Evolutionary conservation across 2,329 filamentous ascomycete genomes (phyloP).

Genomic region (Emydomyces testavorans): DNA sequence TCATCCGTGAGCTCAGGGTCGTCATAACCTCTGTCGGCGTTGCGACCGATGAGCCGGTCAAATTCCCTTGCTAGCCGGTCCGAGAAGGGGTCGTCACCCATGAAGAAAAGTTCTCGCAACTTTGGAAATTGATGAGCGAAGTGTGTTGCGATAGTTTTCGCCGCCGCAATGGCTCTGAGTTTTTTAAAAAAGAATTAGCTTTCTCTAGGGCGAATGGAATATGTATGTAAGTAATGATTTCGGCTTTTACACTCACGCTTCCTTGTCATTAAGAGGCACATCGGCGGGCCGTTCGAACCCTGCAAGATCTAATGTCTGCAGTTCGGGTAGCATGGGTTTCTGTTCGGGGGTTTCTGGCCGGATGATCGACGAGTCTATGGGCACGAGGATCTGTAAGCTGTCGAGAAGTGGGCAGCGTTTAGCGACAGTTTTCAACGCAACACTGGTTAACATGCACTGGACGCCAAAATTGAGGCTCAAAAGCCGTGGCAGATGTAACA

Average conservation of each 20-base stretch:
- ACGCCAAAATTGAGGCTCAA: background rate
- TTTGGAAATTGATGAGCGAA: background rate
- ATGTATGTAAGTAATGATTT: background rate
- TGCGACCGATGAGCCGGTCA: background rate
- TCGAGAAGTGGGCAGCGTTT: background rate
- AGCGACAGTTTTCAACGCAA: background rate
- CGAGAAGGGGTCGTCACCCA: constrained; percentile 1
- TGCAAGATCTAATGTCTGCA: background rate
- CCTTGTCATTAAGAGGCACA: background rate
- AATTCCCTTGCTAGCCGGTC: background rate
- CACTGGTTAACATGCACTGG: background rate
- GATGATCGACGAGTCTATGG: background rate
- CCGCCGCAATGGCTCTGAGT: background rate
- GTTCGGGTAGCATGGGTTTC: background rate
- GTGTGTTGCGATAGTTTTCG: background rate
- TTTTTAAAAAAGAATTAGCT: background rate
- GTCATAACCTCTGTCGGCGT: background rate
- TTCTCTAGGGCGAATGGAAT: background rate
- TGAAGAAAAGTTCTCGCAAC: background rate
- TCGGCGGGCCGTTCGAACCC: background rate
- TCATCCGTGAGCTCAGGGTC: background rate
- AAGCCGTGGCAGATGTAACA: background rate
- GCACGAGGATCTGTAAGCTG: background rate
- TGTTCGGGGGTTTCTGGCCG: background rate
- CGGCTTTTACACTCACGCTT: background rate